phyloP scores from a whole-genome alignment of 2,329 filamentous ascomycete species.

The Magnaporthiopsis incrustans region DNA sequence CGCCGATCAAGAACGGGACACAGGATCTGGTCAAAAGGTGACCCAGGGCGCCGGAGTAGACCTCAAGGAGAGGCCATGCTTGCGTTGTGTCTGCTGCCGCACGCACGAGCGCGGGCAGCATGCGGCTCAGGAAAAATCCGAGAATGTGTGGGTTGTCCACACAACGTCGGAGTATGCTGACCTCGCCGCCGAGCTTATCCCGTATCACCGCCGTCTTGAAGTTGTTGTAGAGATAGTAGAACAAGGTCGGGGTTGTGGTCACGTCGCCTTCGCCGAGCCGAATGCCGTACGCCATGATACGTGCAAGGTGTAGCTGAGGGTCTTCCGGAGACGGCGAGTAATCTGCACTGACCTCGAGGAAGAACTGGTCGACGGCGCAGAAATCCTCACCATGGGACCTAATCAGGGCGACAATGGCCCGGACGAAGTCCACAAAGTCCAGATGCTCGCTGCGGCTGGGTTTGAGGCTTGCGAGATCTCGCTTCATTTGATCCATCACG shows the following conservation, averaged over 20 bases:
- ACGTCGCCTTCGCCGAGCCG: constrained; percentile 44
- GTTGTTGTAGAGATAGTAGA: constrained; percentile 49
- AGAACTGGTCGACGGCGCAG: constrained; percentile 46
- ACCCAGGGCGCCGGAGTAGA: constrained; percentile 38
- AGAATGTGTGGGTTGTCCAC: constrained; percentile 38
- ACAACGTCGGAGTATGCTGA: constrained; percentile 36
- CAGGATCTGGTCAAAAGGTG: constrained; percentile 25
- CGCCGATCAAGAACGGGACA: constrained; percentile 28
- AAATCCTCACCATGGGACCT: constrained; percentile 46
- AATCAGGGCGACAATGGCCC: constrained; percentile 43
- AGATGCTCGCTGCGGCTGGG: constrained; percentile 31
- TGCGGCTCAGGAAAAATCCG: constrained; percentile 40
- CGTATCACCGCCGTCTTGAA: constrained; percentile 47
- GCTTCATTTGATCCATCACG: constrained; percentile 47
- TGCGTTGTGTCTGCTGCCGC: constrained; percentile 25
- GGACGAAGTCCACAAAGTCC: constrained; percentile 42
- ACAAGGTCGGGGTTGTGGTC: constrained; percentile 39
- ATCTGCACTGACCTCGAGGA: constrained; percentile 46
- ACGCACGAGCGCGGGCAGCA: constrained; percentile 45
- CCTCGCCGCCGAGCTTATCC: constrained; percentile 38
- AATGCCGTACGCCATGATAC: constrained; percentile 47
- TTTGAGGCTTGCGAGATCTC: constrained; percentile 34
- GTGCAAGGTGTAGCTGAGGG: constrained; percentile 47
- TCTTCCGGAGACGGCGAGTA: constrained; percentile 49
- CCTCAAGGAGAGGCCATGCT: constrained; percentile 40